A percentile compares a stretch with the other conserved stretches of the same genome.
phyloP scores from a whole-genome alignment of 1,284 basidiomycete species.

The Pterulicium gracile region DNA sequence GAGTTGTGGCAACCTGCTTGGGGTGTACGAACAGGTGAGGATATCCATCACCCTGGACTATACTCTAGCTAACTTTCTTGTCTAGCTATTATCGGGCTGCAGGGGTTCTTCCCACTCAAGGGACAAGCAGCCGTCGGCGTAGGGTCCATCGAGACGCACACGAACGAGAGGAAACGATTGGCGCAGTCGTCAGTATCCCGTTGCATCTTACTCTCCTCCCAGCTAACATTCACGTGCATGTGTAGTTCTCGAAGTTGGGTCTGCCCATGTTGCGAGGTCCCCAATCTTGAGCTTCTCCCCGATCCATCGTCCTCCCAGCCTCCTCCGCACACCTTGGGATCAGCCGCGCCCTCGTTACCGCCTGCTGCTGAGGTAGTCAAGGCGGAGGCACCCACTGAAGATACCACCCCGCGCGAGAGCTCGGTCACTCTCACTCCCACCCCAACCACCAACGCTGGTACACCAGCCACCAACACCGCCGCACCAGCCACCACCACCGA shows the following conservation, averaged over 20 bases:
- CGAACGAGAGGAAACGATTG: slow-evolving; percentile 70
- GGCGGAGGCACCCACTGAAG: slow-evolving; percentile 6
- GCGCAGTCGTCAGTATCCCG: slow-evolving; percentile 54
- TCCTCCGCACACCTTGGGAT: too few species aligned
- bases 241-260: slow-evolving; percentile 72
- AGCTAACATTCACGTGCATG: slow-evolving; percentile 4
- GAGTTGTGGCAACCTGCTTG: slow-evolving; percentile 96
- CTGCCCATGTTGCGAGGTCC: slow-evolving; percentile 65
- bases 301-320: slow-evolving; percentile 31
- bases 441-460: background rate
- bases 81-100: slow-evolving; percentile 79
- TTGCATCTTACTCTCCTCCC: slow-evolving; percentile 6
- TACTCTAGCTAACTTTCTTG: slow-evolving; percentile 1
- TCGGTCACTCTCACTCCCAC: background rate
- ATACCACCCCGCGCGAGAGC: background rate
- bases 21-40: slow-evolving; percentile 87
- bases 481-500: slow-evolving; percentile 3
- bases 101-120: slow-evolving; percentile 85
- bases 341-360: too few species aligned
- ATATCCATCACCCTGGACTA: too few species aligned
- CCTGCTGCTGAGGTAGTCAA: too few species aligned
- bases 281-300: slow-evolving; percentile 62
- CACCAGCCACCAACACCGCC: background rate
- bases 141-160: slow-evolving; percentile 78
- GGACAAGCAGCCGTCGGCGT: slow-evolving; percentile 87